phyloP scores from a whole-genome alignment of 140 eudicot species.

The Ambrosia hybrid region DNA sequence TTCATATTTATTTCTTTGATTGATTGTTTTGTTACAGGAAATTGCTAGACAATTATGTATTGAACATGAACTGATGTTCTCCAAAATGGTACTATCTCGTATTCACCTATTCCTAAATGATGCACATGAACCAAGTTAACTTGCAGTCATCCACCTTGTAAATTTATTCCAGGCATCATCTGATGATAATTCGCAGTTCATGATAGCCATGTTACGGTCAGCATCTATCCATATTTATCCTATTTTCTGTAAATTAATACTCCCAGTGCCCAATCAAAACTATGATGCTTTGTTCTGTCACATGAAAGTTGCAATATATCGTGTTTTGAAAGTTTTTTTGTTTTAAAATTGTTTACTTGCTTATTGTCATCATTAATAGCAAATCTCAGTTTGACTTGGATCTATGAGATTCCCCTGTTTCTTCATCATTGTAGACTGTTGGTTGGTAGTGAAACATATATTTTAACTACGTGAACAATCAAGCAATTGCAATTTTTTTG shows the following conservation, averaged over 20 bases:
- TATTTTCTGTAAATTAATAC: not conserved
- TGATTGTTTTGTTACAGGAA: constrained; percentile 57
- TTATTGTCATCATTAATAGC: too few relatives aligned
- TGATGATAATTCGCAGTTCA: constrained; percentile 88
- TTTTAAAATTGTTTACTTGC: too few relatives aligned
- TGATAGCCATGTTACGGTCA: constrained; percentile 81
- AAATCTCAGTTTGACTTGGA: too few relatives aligned
- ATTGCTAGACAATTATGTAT: constrained; percentile 82
- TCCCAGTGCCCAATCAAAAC: not conserved
- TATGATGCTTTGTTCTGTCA: not conserved
- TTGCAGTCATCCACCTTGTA: constrained; percentile 13
- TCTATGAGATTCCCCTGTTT: too few relatives aligned
- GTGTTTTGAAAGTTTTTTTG: not conserved
- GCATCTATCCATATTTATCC: constrained; percentile 14
- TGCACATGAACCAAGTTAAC: constrained; percentile 12
- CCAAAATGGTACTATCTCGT: constrained; percentile 68
- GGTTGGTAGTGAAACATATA: too few relatives aligned
- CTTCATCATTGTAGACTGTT: too few relatives aligned
- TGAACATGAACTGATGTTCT: constrained; percentile 73
- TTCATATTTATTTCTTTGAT: not conserved
- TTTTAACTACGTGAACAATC: too few relatives aligned
- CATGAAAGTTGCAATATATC: not conserved
- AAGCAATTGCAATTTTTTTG: too few relatives aligned
- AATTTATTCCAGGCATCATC: constrained; percentile 74
- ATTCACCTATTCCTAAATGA: constrained; percentile 6